Conservation (phyloP, 129 eudicot species). For the Lactuca sativa region DNA sequence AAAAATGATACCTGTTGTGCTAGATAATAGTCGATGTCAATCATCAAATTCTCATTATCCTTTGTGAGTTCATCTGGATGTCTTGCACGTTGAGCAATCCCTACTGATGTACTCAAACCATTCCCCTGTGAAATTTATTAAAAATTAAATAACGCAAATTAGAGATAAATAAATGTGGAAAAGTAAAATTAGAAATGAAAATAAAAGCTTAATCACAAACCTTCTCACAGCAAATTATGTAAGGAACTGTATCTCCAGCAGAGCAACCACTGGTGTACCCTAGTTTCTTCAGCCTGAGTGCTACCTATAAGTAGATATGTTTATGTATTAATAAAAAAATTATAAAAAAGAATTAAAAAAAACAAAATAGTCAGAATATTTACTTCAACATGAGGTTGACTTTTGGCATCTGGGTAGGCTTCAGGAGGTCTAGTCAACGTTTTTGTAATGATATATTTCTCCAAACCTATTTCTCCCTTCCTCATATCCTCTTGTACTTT, state of each 20-base stretch:
- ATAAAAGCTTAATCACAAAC: constrained; percentile 37
- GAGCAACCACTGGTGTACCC: constrained; percentile 90
- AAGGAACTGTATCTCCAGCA: constrained; percentile 98
- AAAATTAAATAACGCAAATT: background rate
- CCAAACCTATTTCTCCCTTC: constrained; percentile 82
- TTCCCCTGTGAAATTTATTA: constrained; percentile 49
- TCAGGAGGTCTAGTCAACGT: constrained; percentile 93
- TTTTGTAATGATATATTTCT: constrained; percentile 89
- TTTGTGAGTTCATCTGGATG: constrained; percentile 93
- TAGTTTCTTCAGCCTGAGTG: constrained; percentile 74
- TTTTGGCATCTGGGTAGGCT: constrained; percentile 98
- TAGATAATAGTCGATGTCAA: constrained; percentile 93
- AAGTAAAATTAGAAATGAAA: background rate
- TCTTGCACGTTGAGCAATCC: constrained; percentile 97
- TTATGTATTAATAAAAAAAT: background rate
- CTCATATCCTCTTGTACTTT: constrained; percentile 98
- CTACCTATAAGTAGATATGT: constrained; percentile 51
- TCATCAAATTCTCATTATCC: constrained; percentile 72
- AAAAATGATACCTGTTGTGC: constrained; percentile 72
- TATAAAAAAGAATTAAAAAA: constrained; percentile 4
- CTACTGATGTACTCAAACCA: constrained; percentile 63
- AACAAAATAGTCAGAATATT: constrained; percentile 20
- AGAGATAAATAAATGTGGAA: background rate
- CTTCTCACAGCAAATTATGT: constrained; percentile 92
- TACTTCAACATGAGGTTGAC: constrained; percentile 98